Conservation (phyloP, 176 grass and related monocot species). For the Dendrocalamus sinicus region DNA sequence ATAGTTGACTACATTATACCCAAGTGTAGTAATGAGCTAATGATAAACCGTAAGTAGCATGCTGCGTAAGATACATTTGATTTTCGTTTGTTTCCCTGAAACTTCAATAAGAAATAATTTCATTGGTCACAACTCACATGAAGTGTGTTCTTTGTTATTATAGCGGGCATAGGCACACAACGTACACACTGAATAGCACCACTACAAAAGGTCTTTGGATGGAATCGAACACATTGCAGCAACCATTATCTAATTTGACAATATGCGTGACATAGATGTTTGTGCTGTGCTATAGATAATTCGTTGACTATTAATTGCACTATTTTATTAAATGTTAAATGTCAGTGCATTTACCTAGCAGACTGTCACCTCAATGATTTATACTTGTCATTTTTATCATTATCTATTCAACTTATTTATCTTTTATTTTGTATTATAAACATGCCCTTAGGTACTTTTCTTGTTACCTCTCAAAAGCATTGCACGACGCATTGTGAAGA, state of each 20-base stretch:
- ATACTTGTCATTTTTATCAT: constrained; percentile 32
- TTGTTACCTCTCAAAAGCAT: constrained; percentile 89
- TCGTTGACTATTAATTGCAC: background rate
- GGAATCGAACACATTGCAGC: background rate
- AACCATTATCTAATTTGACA: constrained; percentile 24
- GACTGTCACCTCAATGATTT: constrained; percentile 6
- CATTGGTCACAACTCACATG: background rate
- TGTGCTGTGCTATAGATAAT: constrained; percentile 4
- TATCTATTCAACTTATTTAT: constrained; percentile 21
- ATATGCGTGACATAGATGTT: background rate
- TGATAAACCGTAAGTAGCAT: background rate
- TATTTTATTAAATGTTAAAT: constrained; percentile 16
- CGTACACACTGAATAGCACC: background rate
- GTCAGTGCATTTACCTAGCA: background rate
- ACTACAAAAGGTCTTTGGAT: background rate
- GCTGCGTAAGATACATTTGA: background rate
- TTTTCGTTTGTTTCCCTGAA: background rate
- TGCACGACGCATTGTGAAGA: constrained; percentile 78
- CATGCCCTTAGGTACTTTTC: constrained; percentile 72
- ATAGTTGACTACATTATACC: background rate
- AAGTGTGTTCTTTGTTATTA: background rate
- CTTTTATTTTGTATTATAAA: constrained; percentile 43
- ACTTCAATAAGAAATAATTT: background rate
- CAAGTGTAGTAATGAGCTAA: background rate
- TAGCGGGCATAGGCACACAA: background rate